phyloP scores from a whole-genome alignment of 805 yeast species.

The Ogataea nonfermentans region DNA sequence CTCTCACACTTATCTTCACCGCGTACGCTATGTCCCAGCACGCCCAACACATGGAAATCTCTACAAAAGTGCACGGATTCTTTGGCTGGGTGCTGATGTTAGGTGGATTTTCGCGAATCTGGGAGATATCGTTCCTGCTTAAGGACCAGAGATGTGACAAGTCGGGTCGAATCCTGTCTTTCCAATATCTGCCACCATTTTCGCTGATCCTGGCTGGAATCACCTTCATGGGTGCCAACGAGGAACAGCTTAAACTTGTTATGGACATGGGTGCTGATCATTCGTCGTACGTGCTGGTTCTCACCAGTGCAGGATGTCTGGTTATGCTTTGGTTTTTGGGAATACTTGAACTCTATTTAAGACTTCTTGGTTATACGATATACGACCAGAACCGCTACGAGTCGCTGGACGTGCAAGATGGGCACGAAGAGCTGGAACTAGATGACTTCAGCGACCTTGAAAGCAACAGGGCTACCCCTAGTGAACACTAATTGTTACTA shows the following conservation, averaged over 20 bases:
- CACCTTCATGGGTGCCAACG: conserved; percentile 89
- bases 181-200: conserved; percentile 87
- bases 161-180: conserved; percentile 53
- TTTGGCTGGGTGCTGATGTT: conserved; percentile 79
- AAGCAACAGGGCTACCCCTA: conserved; percentile 18
- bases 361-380: conserved; percentile 34
- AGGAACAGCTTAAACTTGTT: conserved; percentile 77
- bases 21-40: conserved; percentile 96
- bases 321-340: conserved; percentile 63
- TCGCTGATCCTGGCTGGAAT: conserved; percentile 75
- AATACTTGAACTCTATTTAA: conserved; percentile 58
- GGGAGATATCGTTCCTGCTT: conserved; percentile 78
- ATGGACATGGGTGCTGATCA: conserved; percentile 78
- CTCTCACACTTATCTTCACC: conserved; percentile 77
- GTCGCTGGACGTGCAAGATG: conserved; percentile 12
- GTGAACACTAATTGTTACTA: conserved; percentile 7
- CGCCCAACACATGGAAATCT: conserved; percentile 67
- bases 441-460: conserved; percentile 30
- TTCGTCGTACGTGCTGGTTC: conserved; percentile 72
- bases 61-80: conserved; percentile 84
- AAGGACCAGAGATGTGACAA: conserved; percentile 49
- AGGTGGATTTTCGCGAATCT: conserved; percentile 73
- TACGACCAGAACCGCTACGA: conserved; percentile 17
- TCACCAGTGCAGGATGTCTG: conserved; percentile 70
- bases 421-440: conserved; percentile 24